Base-by-base conservation (phyloP, 768 basidiomycete species). In the Rhodotorula sphaerocarpa region DNA sequence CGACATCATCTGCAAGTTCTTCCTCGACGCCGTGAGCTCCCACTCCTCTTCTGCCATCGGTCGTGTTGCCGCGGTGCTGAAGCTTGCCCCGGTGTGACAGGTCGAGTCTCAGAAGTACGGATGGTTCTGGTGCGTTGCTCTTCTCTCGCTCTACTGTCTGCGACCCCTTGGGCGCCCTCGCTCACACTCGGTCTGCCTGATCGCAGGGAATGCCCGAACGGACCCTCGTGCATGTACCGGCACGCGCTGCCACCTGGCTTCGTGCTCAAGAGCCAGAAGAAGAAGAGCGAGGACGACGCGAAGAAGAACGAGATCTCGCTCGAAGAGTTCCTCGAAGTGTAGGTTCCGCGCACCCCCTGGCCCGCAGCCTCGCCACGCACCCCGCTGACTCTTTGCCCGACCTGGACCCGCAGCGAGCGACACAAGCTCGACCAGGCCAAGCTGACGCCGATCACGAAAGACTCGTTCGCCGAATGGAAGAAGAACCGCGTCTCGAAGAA, bases 1-100 rank as follows among this genome's bases (percentile, higher is more conserved):
- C 42, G 93, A 97, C 56, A 93, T 99, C 73, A 93, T 99, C 7
- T 99, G 95, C 84, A 97, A 93, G 76, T 84, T 78, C 78, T 99
- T 99, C 74, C 87, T 99, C 70, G 85, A 93, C 73, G 93, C 95
- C 36, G 36, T 39, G 36, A 39, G 36, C n/a, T 39, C 36, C 36
- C 10, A 16, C 9, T 9, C 10, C 9, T 9, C 10, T 39, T 16
- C 36, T 39, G 10, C 36, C 10, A 39, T 39, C 36, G 9, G 16
- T 39, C 36, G 36, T 39, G 36, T 39, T 10, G 10, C 36, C 9
- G 16, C 9, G 36, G 36, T 10, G 36, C 36, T 39, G 36, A 39
- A 9, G 16, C n/a, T n/a, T 16, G 36, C 36, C 36, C 10, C 16
- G 10, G 36, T 10, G 9, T 39, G 10, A 16, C 36, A 39, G 50